Evolutionary conservation across 495 filamentous ascomycete species (phyloP), one percentile per base, ranked within the genome.

Genomic region (Glonium stellatum): DNA sequence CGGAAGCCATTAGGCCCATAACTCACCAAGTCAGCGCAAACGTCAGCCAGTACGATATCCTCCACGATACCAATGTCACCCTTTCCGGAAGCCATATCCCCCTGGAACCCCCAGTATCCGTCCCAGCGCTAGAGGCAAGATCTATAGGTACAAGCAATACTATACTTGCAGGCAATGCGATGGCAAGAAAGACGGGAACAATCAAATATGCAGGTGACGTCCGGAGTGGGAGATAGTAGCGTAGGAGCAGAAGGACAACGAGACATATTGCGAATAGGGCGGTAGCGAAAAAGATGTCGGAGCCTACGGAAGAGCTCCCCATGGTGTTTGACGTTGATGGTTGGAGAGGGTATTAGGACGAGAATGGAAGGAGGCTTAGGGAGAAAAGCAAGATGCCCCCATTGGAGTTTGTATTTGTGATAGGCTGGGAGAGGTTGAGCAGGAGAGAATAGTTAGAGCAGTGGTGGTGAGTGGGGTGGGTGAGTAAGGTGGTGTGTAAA

Each of bases 121-220:
- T 79, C 56, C 84, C 81, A 18, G 86, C 83, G 68, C 82, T 92
- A 1, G 91, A 96, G 3, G 93, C 90, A 61, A 98, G 82, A 75
- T 98, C 93, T 65, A 98, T 97, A 4, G 93, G 93, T 0, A 98
- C 91, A 21, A 98, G 80, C 19, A 98, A 78, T n/a, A 97, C 85
- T 64, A 97, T 92, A 71, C 88, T 92, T 55, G 89, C 88, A 12
- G 93, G 95, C 21, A 98, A 85, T 52, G 89, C 89, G 70, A 98
- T 79, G 34, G 91, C 89, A 64, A 98, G 87, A 72, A 98, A 97
- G 56, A 97, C 85, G 39, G 93, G 91, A 0, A 96, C 81, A 54
- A 90, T 79, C n/a, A 97, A 79, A 72, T 92, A 97, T 59, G 87
- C 88, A 0, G 93, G 92, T 0, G 93, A 96, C 25, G 87, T 84